A percentile compares a stretch with the other conserved stretches of the same genome.
These are phyloP conservation scores for Mycena capillaripes DNA, from an alignment of 768 basidiomycete genomes.

Conservation along the genomic window DNA sequence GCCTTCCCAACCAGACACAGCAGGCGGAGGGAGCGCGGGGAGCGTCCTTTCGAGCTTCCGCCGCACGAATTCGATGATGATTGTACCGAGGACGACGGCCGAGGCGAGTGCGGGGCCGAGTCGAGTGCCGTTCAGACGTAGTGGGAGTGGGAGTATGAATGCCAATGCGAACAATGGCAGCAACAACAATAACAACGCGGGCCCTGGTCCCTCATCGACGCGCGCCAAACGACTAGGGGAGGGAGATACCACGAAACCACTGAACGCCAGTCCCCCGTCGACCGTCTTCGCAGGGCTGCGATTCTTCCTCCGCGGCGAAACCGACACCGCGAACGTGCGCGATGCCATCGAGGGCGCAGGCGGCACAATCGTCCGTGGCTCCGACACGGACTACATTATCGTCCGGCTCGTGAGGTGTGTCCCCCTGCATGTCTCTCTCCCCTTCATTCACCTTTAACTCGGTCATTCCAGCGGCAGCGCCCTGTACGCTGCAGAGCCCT, in stretches of 20 bases:
- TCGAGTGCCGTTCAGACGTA: conserved; percentile 26
- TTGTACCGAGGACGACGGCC: conserved; percentile 32
- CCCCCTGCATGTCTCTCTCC: not conserved
- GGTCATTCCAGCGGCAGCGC: conserved; percentile 72
- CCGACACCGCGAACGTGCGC: conserved; percentile 68
- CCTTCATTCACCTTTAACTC: not conserved
- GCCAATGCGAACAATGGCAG: not conserved
- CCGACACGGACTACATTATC: conserved; percentile 73
- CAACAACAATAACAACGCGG: no score
- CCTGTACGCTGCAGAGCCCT: conserved; percentile 70
- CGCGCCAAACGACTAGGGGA: not conserved
- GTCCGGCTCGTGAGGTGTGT: conserved; percentile 82
- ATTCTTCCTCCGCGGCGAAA: conserved; percentile 78
- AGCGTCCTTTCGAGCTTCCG: conserved; percentile 73
- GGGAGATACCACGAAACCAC: not conserved
- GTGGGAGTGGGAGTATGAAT: not conserved
- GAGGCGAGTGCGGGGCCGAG: conserved; percentile 34
- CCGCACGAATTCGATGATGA: conserved; percentile 72
- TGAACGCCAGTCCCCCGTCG: not conserved
- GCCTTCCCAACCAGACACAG: no score
- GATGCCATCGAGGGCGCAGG: conserved; percentile 73
- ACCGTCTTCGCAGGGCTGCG: conserved; percentile 64
- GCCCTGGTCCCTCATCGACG: not conserved
- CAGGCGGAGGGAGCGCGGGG: not conserved
- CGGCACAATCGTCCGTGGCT: conserved; percentile 61